Evolutionary conservation across 2,329 filamentous ascomycete genomes (phyloP).

Genomic region (Gyromitra esculenta): DNA sequence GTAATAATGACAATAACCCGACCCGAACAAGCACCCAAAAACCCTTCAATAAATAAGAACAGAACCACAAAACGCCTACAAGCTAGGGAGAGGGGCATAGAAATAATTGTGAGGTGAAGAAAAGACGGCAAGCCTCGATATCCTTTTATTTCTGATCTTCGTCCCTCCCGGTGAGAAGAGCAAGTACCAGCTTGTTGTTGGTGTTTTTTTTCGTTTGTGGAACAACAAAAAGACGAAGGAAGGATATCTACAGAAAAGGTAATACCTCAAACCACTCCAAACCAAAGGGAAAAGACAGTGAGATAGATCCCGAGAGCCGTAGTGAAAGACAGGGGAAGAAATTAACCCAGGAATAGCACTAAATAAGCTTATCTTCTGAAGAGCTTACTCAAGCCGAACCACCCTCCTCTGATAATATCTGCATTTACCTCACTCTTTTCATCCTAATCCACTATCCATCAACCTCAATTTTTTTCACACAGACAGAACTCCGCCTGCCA

Average conservation of each 20-base stretch:
- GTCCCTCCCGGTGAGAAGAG: neutral
- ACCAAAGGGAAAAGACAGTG: constrained; percentile 33
- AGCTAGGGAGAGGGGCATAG: neutral
- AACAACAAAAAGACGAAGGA: constrained; percentile 24
- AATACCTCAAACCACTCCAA: constrained; percentile 24
- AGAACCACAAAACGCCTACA: constrained; percentile 20
- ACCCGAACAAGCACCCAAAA: neutral
- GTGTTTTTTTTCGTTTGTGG: constrained; percentile 12
- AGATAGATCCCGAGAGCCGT: constrained; percentile 7
- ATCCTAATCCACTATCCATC: constrained; percentile 6
- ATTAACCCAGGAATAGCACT: constrained; percentile 20
- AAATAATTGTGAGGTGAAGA: neutral
- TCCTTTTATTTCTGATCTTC: constrained; percentile 2
- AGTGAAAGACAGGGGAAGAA: constrained; percentile 27
- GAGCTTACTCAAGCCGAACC: neutral
- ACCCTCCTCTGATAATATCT: constrained; percentile 15
- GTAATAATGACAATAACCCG: constrained; percentile 3
- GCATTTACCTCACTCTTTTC: constrained; percentile 2
- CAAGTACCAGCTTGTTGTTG: neutral
- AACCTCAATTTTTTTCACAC: constrained; percentile 17
- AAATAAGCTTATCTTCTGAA: constrained; percentile 9
- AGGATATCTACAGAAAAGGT: constrained; percentile 41
- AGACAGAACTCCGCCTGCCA: constrained; percentile 37
- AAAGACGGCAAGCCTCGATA: constrained; percentile 2
- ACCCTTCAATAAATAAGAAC: constrained; percentile 9